phyloP scores from a whole-genome alignment of 768 basidiomycete genomes.

The Hericium rajendrae region DNA sequence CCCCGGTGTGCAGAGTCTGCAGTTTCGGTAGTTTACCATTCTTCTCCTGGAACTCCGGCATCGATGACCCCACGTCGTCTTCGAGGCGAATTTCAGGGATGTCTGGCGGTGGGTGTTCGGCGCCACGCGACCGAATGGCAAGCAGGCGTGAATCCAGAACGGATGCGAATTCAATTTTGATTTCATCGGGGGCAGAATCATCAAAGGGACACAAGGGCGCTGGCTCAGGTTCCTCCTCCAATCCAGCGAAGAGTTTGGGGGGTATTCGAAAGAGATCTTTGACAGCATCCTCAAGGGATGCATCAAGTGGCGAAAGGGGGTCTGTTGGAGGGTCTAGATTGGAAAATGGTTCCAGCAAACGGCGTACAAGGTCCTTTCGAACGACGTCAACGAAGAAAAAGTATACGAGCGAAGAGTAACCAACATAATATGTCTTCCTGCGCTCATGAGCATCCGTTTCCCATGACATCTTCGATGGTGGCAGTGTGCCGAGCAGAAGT shows the following conservation, averaged over 20 bases:
- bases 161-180: conserved; percentile 27
- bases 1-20: conserved; percentile 20
- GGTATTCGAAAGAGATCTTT: conserved; percentile 15
- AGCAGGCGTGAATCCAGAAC: conserved; percentile 47
- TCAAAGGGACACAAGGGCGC: conserved; percentile 9
- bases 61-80: conserved; percentile 3
- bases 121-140: conserved; percentile 26
- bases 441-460: conserved; percentile 45
- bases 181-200: conserved; percentile 1
- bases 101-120: conserved; percentile 13
- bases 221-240: conserved; percentile 10
- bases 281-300: conserved; percentile 9
- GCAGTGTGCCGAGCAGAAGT: conserved; percentile 54
- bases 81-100: conserved; percentile 33
- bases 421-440: conserved; percentile 64
- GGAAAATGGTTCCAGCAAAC: conserved; percentile 47
- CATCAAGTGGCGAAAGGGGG: conserved; percentile 7
- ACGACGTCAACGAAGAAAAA: conserved; percentile 3
- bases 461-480: conserved; percentile 50
- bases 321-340: conserved; percentile 20
- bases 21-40: conserved; percentile 19
- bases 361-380: conserved; percentile 56
- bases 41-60: conserved; percentile 32
- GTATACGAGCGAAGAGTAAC: conserved; percentile 17
- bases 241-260: conserved; percentile 7